These are phyloP conservation scores for Guadua angustifolia DNA, from an alignment of 176 grass and related monocot genomes.

Conservation along the genomic window DNA sequence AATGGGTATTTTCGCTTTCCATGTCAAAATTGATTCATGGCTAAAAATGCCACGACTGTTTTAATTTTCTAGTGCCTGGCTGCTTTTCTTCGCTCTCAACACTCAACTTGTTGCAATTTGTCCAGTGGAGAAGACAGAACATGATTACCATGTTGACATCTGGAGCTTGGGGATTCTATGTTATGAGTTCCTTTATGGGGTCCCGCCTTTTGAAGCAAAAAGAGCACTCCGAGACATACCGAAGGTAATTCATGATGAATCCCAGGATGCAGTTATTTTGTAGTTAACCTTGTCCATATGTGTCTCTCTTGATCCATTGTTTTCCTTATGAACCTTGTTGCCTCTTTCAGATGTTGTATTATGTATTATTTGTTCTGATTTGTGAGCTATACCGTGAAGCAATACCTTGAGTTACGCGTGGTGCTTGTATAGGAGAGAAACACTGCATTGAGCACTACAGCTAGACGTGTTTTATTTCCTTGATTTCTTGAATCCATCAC, in stretches of 20 bases:
- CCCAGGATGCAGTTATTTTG: neutral
- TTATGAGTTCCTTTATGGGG: slow-evolving; percentile 88
- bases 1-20: slow-evolving; percentile 74
- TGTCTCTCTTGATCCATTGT: neutral
- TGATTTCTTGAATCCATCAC: neutral
- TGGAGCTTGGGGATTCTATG: slow-evolving; percentile 96
- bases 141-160: slow-evolving; percentile 90
- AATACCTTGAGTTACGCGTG: too few relatives aligned
- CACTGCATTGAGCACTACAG: neutral
- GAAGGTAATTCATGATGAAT: slow-evolving; percentile 64
- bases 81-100: slow-evolving; percentile 20
- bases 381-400: neutral
- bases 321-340: neutral
- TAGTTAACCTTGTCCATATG: neutral
- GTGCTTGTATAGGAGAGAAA: too few relatives aligned
- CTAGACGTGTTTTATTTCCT: slow-evolving; percentile 2
- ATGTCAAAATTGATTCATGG: neutral
- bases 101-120: slow-evolving; percentile 32
- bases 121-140: slow-evolving; percentile 86
- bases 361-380: neutral
- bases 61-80: neutral
- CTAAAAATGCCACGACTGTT: neutral
- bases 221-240: slow-evolving; percentile 88
- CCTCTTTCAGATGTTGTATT: neutral
- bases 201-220: slow-evolving; percentile 98